Evolutionary conservation across 768 basidiomycete species (phyloP).

Genomic region (Podaxis sp.): DNA sequence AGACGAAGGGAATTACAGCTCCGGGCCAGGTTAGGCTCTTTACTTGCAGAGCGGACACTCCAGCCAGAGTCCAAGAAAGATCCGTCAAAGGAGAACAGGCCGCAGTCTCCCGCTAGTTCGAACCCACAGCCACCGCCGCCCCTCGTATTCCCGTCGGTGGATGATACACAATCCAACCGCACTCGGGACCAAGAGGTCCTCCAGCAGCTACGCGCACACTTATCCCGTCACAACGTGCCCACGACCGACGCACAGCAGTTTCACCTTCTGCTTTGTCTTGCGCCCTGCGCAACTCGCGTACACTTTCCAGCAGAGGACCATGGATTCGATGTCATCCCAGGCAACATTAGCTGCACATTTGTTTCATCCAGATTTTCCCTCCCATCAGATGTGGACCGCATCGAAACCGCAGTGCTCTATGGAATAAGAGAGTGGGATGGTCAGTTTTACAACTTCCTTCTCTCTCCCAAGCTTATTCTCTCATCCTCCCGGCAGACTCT

Average conservation of each 20-base stretch:
- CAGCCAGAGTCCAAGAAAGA: neutral
- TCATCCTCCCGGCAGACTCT: neutral
- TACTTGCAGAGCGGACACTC: neutral
- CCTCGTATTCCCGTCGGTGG: neutral
- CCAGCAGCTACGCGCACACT: constrained; percentile 20
- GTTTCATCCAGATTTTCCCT: constrained; percentile 33
- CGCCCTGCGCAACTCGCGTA: constrained; percentile 34
- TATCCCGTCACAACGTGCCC: constrained; percentile 21
- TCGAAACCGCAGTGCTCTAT: constrained; percentile 38
- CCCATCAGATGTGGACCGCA: constrained; percentile 34
- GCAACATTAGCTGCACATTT: constrained; percentile 47
- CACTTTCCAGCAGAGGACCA: constrained; percentile 36
- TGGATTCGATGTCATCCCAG: constrained; percentile 38
- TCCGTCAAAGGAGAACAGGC: neutral
- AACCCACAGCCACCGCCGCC: neutral
- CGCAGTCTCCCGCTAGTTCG: constrained; percentile 15
- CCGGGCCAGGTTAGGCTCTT: constrained; percentile 12
- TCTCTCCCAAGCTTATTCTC: neutral
- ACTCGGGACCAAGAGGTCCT: constrained; percentile 6
- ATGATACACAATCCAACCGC: neutral
- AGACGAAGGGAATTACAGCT: constrained; percentile 28
- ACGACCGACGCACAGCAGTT: constrained; percentile 30
- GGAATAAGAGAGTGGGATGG: constrained; percentile 55
- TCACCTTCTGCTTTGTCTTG: constrained; percentile 54
- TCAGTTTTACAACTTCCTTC: constrained; percentile 26